Evolutionary conservation across 306 rosid genomes (phyloP).

Genomic region (Fragaria vesca): DNA sequence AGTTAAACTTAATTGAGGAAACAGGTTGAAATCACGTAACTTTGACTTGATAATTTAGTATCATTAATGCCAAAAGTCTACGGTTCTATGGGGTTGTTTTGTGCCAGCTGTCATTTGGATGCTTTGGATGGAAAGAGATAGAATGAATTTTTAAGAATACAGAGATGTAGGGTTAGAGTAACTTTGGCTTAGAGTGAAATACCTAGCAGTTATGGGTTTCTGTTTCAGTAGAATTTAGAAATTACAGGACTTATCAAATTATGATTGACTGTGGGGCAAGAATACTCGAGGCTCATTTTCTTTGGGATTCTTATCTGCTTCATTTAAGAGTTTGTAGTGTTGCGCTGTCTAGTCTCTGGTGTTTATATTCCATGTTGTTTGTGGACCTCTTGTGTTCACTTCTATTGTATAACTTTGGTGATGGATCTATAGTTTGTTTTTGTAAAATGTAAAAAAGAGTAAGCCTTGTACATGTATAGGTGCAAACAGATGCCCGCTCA

Average conservation of each 20-base stretch:
- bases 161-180: not conserved
- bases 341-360: not conserved
- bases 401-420: not conserved
- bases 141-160: not conserved
- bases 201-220: not conserved
- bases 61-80: not conserved
- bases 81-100: not conserved
- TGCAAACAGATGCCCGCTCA: not conserved
- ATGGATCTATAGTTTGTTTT: not conserved
- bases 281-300: not conserved
- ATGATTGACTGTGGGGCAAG: not conserved
- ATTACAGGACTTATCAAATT: not conserved
- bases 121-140: not conserved
- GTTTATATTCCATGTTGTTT: not conserved
- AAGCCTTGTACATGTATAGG: not conserved
- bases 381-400: not conserved
- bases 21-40: not conserved
- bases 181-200: not conserved
- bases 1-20: not conserved
- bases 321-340: not conserved
- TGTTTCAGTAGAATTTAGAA: not conserved
- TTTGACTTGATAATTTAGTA: not conserved
- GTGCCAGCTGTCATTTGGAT: not conserved
- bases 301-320: not conserved
- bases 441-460: no score